Conservation (phyloP, 768 basidiomycete genomes). For the Hericium erinaceus region DNA sequence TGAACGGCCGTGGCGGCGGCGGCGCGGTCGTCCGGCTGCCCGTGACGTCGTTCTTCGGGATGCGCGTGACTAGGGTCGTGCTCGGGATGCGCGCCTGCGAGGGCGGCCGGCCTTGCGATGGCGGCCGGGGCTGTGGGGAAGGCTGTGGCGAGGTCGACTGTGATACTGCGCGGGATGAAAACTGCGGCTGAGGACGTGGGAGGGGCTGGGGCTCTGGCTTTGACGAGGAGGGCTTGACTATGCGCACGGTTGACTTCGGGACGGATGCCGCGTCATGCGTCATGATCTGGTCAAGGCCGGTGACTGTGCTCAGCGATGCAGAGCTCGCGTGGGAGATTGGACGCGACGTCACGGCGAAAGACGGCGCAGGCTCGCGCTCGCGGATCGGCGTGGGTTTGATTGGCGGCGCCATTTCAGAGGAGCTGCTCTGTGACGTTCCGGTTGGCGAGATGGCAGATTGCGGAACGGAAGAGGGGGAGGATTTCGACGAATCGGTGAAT, state of each 20-base stretch:
- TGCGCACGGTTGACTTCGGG: background rate
- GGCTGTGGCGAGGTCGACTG: background rate
- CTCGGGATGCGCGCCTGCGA: background rate
- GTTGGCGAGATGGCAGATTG: constrained; percentile 12
- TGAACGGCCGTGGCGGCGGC: constrained; percentile 46
- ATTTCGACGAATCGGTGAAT: background rate
- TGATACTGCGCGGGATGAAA: background rate
- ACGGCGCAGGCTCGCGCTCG: constrained; percentile 21
- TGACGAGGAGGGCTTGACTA: background rate
- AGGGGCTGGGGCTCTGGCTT: background rate
- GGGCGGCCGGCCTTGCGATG: background rate
- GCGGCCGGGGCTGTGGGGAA: background rate
- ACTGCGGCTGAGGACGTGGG: background rate
- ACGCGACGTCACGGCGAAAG: constrained; percentile 28
- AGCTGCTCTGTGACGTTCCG: constrained; percentile 13
- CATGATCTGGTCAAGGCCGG: background rate
- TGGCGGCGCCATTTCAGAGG: constrained; percentile 11
- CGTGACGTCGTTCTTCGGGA: background rate
- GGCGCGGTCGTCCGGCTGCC: background rate
- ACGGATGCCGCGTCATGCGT: background rate
- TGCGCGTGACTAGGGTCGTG: background rate
- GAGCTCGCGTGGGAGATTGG: constrained; percentile 19
- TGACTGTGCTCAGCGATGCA: background rate
- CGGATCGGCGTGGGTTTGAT: constrained; percentile 25
- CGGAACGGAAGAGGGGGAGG: constrained; percentile 17